Evolutionary conservation across 768 basidiomycete species (phyloP), one percentile per base, ranked within the genome.

Genomic region (Suillus brevipes): DNA sequence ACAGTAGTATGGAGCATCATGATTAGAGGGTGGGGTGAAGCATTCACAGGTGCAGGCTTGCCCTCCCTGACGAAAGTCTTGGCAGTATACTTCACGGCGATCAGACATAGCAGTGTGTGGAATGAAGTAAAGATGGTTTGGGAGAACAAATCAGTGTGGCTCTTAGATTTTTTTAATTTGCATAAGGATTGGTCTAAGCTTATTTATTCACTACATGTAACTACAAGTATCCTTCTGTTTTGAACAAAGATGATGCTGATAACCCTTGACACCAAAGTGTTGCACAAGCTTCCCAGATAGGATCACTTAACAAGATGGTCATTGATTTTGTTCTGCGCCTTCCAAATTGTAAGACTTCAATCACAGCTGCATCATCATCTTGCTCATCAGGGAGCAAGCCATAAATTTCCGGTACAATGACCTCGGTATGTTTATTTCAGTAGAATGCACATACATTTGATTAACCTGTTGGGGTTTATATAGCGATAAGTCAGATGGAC

Each of bases 211-310:
- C 3, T 25, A 28, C 14, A 36, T 28, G 4, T 50, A 50, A 8
- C 49, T 50, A 50, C 6, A 50, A 50, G 49, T 50, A 64, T 20
- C 42, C 13, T 34, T 37, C 31, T 1, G 37, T 43, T 31, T 64
- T 6, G 0, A 64, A 64, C 13, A 60, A 47, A 64, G 55, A 64
- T 20, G 68, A 37, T n/a, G 64, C 55, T 49, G 31, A 49, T 6
- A 70, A 55, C 3, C 65, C 70, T 16, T 64, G 61, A 34, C 56
- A 67, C 70, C 69, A 71, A 20, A 66, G 43, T 61, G 62, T 66
- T 45, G 69, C 65, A 1, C 50, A 60, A 7, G 62, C 66, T 3
- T 57, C 62, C 71, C 69, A 72, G 14, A 70, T 53, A 6, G 56
- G 7, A 45, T 69, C 66, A 9, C 64, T 55, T 20, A 72, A 64